Conservation (phyloP, 2,329 filamentous ascomycete species). For the Boeremia lycopersici region DNA sequence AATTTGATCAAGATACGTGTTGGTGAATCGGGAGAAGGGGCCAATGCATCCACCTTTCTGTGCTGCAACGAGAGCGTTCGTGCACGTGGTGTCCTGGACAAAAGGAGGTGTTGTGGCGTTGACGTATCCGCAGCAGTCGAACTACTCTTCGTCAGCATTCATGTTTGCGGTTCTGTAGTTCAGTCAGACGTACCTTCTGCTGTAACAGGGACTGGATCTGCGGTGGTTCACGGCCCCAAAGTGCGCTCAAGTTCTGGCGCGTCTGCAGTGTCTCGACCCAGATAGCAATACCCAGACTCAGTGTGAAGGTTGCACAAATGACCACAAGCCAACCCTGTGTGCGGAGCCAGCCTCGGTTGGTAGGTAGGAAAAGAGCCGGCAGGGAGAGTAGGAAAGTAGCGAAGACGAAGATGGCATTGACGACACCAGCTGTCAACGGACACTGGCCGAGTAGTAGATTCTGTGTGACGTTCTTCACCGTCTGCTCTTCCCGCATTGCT, state of each 20-base stretch:
- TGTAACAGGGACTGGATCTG: slow-evolving; percentile 72
- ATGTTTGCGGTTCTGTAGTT: slow-evolving; percentile 12
- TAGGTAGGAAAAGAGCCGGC: slow-evolving; percentile 72
- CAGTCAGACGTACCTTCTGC: slow-evolving; percentile 61
- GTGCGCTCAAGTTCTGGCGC: slow-evolving; percentile 63
- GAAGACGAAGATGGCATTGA: slow-evolving; percentile 75
- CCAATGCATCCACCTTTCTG: slow-evolving; percentile 72
- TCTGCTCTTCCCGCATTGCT: slow-evolving; percentile 50
- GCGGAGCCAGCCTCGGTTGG: slow-evolving; percentile 72
- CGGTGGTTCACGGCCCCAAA: slow-evolving; percentile 66
- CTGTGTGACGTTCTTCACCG: slow-evolving; percentile 56
- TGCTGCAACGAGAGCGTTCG: slow-evolving; percentile 72
- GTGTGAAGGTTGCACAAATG: slow-evolving; percentile 68
- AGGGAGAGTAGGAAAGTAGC: slow-evolving; percentile 71
- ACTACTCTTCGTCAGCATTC: slow-evolving; percentile 56
- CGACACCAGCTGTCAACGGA: slow-evolving; percentile 69
- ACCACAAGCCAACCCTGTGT: slow-evolving; percentile 68
- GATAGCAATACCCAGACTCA: slow-evolving; percentile 67
- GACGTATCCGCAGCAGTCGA: slow-evolving; percentile 79
- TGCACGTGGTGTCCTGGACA: slow-evolving; percentile 70
- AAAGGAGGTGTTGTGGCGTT: slow-evolving; percentile 76
- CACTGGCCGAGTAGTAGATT: slow-evolving; percentile 59
- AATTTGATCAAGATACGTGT: slow-evolving; percentile 73
- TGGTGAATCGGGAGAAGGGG: slow-evolving; percentile 71
- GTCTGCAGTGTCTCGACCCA: slow-evolving; percentile 74